A percentile compares a stretch with the other conserved stretches of the same genome.
These are phyloP conservation scores for Alternaria sp. DNA, from an alignment of 2,329 filamentous ascomycete genomes.

Conservation along the genomic window DNA sequence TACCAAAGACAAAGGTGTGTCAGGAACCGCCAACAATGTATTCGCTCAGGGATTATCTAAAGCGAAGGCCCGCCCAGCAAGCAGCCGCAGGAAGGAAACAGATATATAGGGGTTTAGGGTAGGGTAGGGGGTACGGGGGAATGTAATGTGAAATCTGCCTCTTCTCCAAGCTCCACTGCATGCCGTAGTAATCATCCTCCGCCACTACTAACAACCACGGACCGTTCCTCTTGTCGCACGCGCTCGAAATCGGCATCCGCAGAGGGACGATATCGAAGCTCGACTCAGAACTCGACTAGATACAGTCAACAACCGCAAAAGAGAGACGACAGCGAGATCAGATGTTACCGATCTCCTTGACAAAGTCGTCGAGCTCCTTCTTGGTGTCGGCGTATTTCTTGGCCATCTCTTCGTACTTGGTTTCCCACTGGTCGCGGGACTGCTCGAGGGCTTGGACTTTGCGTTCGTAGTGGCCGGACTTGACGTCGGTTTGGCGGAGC, in stretches of 20 bases:
- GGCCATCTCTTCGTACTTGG: conserved; percentile 96
- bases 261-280: conserved; percentile 20
- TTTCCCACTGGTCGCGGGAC: conserved; percentile 91
- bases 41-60: conserved; percentile 43
- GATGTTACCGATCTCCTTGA: conserved; percentile 91
- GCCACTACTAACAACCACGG: conserved; percentile 9
- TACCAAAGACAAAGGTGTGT: not conserved
- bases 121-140: conserved; percentile 17
- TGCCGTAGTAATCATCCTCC: conserved; percentile 16
- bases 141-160: conserved; percentile 24
- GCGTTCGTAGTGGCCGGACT: conserved; percentile 98
- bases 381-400: conserved; percentile 84
- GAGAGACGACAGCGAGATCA: conserved; percentile 57
- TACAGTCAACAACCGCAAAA: conserved; percentile 40
- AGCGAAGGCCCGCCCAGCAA: conserved; percentile 35
- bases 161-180: conserved; percentile 14
- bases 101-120: conserved; percentile 36
- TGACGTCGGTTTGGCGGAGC: conserved; percentile 98
- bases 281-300: conserved; percentile 32
- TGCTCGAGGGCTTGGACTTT: conserved; percentile 97
- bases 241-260: conserved; percentile 25
- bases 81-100: conserved; percentile 31
- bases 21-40: conserved; percentile 30
- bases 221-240: conserved; percentile 6
- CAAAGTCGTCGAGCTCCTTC: conserved; percentile 91